Evolutionary conservation across 2,329 filamentous ascomycete species (phyloP), one percentile per base, ranked within the genome.

Genomic region (Nothophaeocryptopus gaeumannii): DNA sequence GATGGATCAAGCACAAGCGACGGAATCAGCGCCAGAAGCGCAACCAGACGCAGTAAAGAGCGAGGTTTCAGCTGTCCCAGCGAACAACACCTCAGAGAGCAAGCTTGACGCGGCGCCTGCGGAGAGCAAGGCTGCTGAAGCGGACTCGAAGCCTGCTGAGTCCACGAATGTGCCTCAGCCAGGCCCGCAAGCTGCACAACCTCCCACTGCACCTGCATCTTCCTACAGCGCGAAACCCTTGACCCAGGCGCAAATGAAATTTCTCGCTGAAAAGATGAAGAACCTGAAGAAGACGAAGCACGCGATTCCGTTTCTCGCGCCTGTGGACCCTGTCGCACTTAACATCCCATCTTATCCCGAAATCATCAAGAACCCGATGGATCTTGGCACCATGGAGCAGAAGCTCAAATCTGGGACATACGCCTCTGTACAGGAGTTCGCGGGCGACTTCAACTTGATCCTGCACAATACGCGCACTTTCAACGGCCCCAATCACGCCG

Each of bases 211-310:
- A 16, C 39, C 50, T 31, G 36, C 44, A 26, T 50, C 56, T 12
- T 58, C 51, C 39, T 60, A 67, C 58, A 67, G 70, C 44, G 71
- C 62, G 8, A 58, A 75, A 40, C 67, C 74, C 1, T 79, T 89
- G 46, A 84, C 84, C 1, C 61, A 72, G 1, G 75, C 77, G 45
- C 82, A 87, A 59, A 77, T 76, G 49, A 80, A 80, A 45, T 84
- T 83, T 58, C 75, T 88, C 37, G 72, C 84, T 31, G 81, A 83
- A 54, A 78, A 84, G 30, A 73, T 92, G 44, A 85, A 83, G 30
- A 84, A 85, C 45, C 78, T 92, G 49, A 95, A 95, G 74, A 93
- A 95, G 71, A 91, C 89, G 39, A 89, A 92, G 67, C 82, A 85
- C 52, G 88, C 92, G 2, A 72, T 73, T 5, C 80, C 85, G 47